phyloP scores from a whole-genome alignment of 139 green algal species.

The Closterium sp. region DNA sequence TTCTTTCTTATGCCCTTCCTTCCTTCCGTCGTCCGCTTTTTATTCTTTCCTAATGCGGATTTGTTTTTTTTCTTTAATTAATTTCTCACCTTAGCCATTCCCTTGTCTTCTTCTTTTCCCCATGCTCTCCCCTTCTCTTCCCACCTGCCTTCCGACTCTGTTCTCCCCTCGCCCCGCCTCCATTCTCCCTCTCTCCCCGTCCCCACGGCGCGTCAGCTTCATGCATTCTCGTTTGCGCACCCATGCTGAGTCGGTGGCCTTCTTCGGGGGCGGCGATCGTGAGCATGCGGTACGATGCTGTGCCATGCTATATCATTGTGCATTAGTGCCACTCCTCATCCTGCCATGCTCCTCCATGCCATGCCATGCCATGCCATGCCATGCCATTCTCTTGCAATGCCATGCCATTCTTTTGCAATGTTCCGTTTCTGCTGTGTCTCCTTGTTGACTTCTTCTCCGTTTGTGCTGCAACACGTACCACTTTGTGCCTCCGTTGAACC shows the following conservation, averaged over 20 bases:
- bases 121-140: not conserved
- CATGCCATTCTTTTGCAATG: not conserved
- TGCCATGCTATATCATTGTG: not conserved
- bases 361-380: too few relatives aligned
- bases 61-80: not conserved
- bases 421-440: too few relatives aligned
- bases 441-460: too few relatives aligned
- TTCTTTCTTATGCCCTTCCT: not conserved
- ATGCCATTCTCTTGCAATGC: not conserved
- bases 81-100: too few relatives aligned
- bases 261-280: conserved; percentile 33
- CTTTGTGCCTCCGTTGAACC: too few relatives aligned
- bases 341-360: too few relatives aligned
- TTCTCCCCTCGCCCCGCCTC: not conserved
- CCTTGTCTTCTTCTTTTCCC: too few relatives aligned
- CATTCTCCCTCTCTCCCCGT: not conserved
- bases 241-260: conserved; percentile 37
- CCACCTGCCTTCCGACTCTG: not conserved
- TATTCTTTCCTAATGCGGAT: not conserved
- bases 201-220: conserved; percentile 43
- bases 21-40: not conserved
- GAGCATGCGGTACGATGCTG: conserved; percentile 12
- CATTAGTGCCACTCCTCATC: too few relatives aligned
- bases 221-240: conserved; percentile 43
- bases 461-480: too few relatives aligned